Percentiles rank a stretch among this genome's conserved stretches.
These are phyloP conservation scores for Pyrus betulifolia DNA, from an alignment of 306 rosid genomes.

Conservation along the genomic window DNA sequence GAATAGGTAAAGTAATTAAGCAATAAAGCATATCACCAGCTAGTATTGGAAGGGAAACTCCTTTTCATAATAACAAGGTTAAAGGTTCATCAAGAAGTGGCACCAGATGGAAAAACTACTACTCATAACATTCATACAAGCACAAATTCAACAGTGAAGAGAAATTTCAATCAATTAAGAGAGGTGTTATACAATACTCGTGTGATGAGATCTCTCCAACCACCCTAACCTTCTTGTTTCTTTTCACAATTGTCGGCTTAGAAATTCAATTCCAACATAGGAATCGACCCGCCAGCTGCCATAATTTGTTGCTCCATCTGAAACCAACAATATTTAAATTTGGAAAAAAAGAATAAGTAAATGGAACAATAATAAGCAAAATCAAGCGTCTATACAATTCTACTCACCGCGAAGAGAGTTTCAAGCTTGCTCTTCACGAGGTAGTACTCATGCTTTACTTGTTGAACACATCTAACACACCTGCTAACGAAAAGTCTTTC, in stretches of 20 bases:
- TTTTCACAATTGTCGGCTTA: conserved; percentile 17
- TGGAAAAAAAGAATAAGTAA: neutral
- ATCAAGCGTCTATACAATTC: neutral
- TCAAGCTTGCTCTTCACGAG: conserved; percentile 85
- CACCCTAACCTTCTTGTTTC: conserved; percentile 17
- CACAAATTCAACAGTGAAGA: conserved; percentile 33
- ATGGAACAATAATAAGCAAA: neutral
- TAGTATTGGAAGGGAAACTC: conserved; percentile 15
- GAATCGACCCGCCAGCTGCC: conserved; percentile 93
- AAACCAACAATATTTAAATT: conserved; percentile 19
- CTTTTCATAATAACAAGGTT: neutral
- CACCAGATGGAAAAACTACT: conserved; percentile 20
- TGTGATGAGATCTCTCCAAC: conserved; percentile 37
- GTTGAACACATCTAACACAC: conserved; percentile 78
- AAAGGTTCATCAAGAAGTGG: conserved; percentile 5
- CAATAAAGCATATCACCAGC: neutral
- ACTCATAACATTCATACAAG: conserved; percentile 38
- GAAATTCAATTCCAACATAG: conserved; percentile 47
- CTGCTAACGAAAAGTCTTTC: conserved; percentile 33
- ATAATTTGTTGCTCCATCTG: conserved; percentile 92
- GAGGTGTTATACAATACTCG: conserved; percentile 20
- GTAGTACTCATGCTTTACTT: conserved; percentile 77
- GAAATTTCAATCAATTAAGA: conserved; percentile 21
- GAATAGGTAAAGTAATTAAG: neutral
- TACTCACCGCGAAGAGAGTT: conserved; percentile 59